These are phyloP conservation scores for Hypomontagnella submonticulosa DNA, from an alignment of 495 filamentous ascomycete genomes.

Conservation along the genomic window DNA sequence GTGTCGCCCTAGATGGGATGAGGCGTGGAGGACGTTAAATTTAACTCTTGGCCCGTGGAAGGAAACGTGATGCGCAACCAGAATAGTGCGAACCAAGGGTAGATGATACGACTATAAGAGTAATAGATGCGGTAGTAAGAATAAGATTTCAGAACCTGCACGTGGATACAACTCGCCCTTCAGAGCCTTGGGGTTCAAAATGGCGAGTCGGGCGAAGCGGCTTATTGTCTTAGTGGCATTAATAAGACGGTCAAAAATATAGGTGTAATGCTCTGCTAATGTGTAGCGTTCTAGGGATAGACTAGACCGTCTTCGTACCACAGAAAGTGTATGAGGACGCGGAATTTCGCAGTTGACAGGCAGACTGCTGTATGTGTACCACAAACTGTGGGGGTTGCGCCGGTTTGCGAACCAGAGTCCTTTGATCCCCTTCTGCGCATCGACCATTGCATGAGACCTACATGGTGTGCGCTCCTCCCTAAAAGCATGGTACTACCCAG, in stretches of 20 bases:
- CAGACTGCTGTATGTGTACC: constrained; percentile 21
- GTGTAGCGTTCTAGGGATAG: constrained; percentile 23
- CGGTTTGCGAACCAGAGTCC: constrained; percentile 14
- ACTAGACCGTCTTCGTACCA: constrained; percentile 23
- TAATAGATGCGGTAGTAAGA: constrained; percentile 25
- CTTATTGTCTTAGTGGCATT: constrained; percentile 31
- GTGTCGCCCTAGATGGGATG: constrained; percentile 6
- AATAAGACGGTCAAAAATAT: constrained; percentile 27
- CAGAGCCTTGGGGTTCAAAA: constrained; percentile 22
- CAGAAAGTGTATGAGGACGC: constrained; percentile 1
- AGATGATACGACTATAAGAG: constrained; percentile 13
- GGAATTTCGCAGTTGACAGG: constrained; percentile 25
- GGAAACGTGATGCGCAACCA: constrained; percentile 10
- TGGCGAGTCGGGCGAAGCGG: constrained; percentile 20
- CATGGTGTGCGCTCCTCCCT: constrained; percentile 23
- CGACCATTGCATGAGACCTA: constrained; percentile 20
- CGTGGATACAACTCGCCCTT: constrained; percentile 32
- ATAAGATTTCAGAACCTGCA: constrained; percentile 36
- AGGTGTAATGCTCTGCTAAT: constrained; percentile 1
- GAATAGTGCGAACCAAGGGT: not conserved
- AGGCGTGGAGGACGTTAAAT: constrained; percentile 13
- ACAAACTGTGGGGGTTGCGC: constrained; percentile 37
- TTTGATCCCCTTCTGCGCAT: constrained; percentile 10
- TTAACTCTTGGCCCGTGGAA: constrained; percentile 14
- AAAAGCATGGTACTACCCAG: constrained; percentile 20